Conservation (phyloP, 768 basidiomycete species). For the Suillus subluteus region DNA sequence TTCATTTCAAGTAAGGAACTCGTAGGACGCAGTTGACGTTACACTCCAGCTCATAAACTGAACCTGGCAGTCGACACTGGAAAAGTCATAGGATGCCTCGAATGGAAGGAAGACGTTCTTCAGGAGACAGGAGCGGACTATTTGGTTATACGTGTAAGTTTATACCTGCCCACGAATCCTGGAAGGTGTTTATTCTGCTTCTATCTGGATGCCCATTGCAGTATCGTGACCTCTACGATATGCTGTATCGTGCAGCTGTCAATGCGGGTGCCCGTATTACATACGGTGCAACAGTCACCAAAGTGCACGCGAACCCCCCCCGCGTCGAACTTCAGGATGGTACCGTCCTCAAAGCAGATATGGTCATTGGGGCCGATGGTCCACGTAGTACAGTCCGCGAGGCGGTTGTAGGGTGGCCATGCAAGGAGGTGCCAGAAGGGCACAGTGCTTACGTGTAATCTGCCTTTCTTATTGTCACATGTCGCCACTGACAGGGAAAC, state of each 20-base stretch:
- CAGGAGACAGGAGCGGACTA: constrained; percentile 58
- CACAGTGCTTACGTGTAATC: constrained; percentile 50
- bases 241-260: constrained; percentile 51
- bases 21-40: not conserved
- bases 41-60: not conserved
- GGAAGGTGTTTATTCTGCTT: constrained; percentile 9
- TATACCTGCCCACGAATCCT: not conserved
- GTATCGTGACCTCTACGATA: constrained; percentile 57
- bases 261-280: constrained; percentile 55
- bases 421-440: constrained; percentile 30
- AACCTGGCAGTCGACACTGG: constrained; percentile 45
- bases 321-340: constrained; percentile 45
- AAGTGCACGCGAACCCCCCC: constrained; percentile 36
- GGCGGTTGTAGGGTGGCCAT: constrained; percentile 38
- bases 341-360: constrained; percentile 50
- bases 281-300: constrained; percentile 44
- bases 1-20: constrained; percentile 28
- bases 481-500: constrained; percentile 5
- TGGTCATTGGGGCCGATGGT: constrained; percentile 69
- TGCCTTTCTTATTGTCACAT: constrained; percentile 15
- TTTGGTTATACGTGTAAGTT: constrained; percentile 50
- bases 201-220: constrained; percentile 23
- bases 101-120: constrained; percentile 53
- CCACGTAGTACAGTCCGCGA: constrained; percentile 46
- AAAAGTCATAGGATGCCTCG: constrained; percentile 47